Evolutionary conservation across 129 eudicot species (phyloP).

Genomic region (Heracleum sosnowskyi): DNA sequence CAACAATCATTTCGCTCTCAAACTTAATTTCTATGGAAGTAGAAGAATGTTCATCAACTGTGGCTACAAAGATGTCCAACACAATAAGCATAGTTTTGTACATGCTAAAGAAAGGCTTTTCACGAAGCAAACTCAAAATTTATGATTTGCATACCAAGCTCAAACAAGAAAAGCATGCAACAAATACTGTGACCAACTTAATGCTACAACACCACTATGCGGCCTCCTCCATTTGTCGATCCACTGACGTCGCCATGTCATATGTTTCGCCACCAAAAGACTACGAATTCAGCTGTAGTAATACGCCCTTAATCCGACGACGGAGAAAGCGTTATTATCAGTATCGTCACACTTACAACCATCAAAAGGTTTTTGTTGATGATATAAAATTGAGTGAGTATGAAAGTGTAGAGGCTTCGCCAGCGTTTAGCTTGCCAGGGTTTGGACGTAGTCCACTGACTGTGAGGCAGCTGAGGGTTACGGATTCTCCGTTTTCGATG

Average conservation of each 20-base stretch:
- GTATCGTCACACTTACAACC: slow-evolving; percentile 18
- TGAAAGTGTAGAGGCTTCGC: slow-evolving; percentile 27
- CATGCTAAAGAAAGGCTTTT: slow-evolving; percentile 47
- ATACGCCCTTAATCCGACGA: slow-evolving; percentile 33
- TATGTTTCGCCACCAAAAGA: slow-evolving; percentile 42
- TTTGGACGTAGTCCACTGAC: slow-evolving; percentile 37
- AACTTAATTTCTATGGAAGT: slow-evolving; percentile 25
- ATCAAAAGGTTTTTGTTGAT: slow-evolving; percentile 21
- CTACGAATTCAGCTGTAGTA: slow-evolving; percentile 70
- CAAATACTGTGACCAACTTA: slow-evolving; percentile 42
- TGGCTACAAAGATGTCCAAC: slow-evolving; percentile 48
- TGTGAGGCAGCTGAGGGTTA: slow-evolving; percentile 58
- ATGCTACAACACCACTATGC: slow-evolving; percentile 44
- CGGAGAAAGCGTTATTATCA: slow-evolving; percentile 6
- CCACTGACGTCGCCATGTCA: slow-evolving; percentile 28
- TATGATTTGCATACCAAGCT: slow-evolving; percentile 40
- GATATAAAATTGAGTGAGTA: neutral
- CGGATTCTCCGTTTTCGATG: slow-evolving; percentile 73
- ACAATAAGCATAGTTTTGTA: slow-evolving; percentile 34
- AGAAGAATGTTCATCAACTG: slow-evolving; percentile 31
- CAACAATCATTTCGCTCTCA: neutral
- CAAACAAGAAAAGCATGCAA: slow-evolving; percentile 43
- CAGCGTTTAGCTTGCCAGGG: slow-evolving; percentile 38
- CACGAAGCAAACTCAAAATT: slow-evolving; percentile 37
- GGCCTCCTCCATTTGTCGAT: slow-evolving; percentile 41